Conservation (phyloP, 495 filamentous ascomycete species). For the Penicillium flavigenum region DNA sequence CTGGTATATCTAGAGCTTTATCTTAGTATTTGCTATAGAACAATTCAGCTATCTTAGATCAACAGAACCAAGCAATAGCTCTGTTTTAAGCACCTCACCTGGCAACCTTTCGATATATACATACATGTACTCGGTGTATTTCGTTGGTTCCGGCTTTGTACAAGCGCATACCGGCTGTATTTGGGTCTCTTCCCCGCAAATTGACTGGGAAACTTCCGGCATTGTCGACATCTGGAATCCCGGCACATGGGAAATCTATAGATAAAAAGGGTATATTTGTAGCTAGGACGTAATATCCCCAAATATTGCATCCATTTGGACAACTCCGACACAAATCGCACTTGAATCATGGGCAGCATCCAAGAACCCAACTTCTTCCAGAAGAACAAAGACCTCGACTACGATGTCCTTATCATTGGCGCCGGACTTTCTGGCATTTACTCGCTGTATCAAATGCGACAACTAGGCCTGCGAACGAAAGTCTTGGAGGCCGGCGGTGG, state of each 20-base stretch:
- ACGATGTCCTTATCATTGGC: constrained; percentile 51
- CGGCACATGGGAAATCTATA: too few species aligned
- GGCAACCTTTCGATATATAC: too few species aligned
- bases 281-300: background rate
- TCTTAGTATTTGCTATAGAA: too few species aligned
- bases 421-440: constrained; percentile 51
- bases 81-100: too few species aligned
- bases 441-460: constrained; percentile 38
- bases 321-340: background rate
- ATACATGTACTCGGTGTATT: too few species aligned
- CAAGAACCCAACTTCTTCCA: background rate
- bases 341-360: background rate
- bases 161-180: background rate
- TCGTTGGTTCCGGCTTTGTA: background rate
- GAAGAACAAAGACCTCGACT: background rate
- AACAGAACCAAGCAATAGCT: too few species aligned
- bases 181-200: background rate
- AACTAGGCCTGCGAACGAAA: constrained; percentile 42
- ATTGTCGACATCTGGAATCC: too few species aligned
- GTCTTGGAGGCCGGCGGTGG: constrained; percentile 46
- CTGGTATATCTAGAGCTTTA: too few species aligned
- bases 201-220: background rate
- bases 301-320: background rate
- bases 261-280: background rate
- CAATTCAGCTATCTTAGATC: too few species aligned